Base-by-base conservation (phyloP, 805 yeast genomes). In the Nakazawaea ernobii region DNA sequence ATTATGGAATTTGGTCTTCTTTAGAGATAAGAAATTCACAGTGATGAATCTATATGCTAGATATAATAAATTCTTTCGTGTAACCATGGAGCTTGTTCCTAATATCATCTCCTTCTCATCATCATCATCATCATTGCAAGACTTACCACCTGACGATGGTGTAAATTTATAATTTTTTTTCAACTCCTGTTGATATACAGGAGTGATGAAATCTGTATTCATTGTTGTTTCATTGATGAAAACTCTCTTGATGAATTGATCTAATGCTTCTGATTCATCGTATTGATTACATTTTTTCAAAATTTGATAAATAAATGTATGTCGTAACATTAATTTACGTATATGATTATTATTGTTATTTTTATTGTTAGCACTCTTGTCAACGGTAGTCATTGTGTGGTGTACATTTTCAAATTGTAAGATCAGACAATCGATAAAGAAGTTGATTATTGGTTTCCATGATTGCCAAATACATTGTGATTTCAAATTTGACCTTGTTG, bases 201-300 rank as follows among this genome's bases (percentile, higher is more conserved):
- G 39, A 6, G 13, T 10, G 11, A 38, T 32, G 13, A 37, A 41
- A 13, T 35, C 40, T 8, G 46, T 30, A 26, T 46, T 35, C 27
- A 51, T 14, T 13, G 45, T 45, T 28, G 50, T 43, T 26, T 56
- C 59, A 36, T 58, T 55, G 8, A 49, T 48, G 35, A 58, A 55
- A 2, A 57, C 15, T 49, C 52, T 7, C 38, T 45, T 7, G 52
- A 46, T 1, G 53, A 49, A 35, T 35, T 35, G 39, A 43, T 43
- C 39, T 48, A 46, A 10, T 51, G 49, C 35, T 38, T 40, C 4
- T 39, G 40, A 32, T 47, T 51, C 41, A 52, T 45, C 13, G 46
- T 26, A 8, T 24, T 17, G 8, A 49, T 40, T 20, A 45, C 42
- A 10, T 13, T 35, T 36, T 8, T 35, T 28, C 35, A 45, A 39